Conservation (phyloP, 805 yeast genomes). For the Lipomyces oligophaga region DNA sequence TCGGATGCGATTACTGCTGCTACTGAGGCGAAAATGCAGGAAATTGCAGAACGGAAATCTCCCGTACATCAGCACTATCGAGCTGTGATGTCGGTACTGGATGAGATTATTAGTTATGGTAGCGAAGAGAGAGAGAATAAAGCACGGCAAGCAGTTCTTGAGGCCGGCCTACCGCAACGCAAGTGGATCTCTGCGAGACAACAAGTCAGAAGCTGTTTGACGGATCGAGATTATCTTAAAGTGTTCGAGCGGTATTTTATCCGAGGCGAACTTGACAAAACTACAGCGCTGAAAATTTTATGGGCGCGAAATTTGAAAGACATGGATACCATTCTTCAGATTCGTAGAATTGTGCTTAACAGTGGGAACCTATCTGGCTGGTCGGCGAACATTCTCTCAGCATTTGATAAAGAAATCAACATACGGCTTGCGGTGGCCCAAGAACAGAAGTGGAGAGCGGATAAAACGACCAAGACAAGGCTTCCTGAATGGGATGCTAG, state of each 20-base stretch:
- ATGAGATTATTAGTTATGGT: neutral
- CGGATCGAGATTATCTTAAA: slow-evolving; percentile 8
- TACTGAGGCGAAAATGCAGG: neutral
- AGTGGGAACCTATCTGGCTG: slow-evolving; percentile 14
- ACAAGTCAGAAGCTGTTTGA: slow-evolving; percentile 6
- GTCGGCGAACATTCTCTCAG: slow-evolving; percentile 7
- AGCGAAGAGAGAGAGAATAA: neutral
- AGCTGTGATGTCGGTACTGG: slow-evolving; percentile 3
- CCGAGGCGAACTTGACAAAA: slow-evolving; percentile 9
- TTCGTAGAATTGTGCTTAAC: neutral
- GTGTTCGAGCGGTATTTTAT: slow-evolving; percentile 11
- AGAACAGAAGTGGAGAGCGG: neutral
- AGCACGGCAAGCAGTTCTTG: neutral
- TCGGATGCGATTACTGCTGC: neutral
- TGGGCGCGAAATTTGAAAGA: slow-evolving; percentile 8
- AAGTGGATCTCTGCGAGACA: slow-evolving; percentile 2
- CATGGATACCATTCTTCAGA: slow-evolving; percentile 1
- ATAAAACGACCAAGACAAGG: neutral
- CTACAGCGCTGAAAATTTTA: slow-evolving; percentile 7
- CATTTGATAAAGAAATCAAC: slow-evolving; percentile 11
- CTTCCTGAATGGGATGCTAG: slow-evolving; percentile 1
- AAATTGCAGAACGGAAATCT: slow-evolving; percentile 3
- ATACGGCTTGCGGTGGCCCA: slow-evolving; percentile 3
- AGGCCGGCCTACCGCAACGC: slow-evolving; percentile 1
- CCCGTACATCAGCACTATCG: slow-evolving; percentile 12